Evolutionary conservation across 2,329 filamentous ascomycete genomes (phyloP).

Genomic region (Chaetothyriales sp.): DNA sequence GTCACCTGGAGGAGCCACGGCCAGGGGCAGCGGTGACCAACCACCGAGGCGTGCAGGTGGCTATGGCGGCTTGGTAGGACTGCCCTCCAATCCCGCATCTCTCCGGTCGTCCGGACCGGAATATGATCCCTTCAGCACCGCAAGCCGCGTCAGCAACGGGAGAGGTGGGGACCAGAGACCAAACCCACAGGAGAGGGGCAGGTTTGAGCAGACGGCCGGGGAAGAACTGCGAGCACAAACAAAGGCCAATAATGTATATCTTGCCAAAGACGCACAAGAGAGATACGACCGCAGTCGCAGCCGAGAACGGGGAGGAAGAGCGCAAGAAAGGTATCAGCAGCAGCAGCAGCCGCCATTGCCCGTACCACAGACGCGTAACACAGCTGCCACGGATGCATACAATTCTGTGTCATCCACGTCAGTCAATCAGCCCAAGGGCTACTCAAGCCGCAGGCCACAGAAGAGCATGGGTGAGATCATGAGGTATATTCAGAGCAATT

Average conservation of each 20-base stretch:
- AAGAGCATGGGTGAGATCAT: slow-evolving; percentile 17
- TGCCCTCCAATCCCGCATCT: background rate
- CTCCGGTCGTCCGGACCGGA: background rate
- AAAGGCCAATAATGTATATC: background rate
- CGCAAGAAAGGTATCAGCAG: background rate
- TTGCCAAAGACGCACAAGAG: slow-evolving; percentile 5
- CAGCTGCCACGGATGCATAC: background rate
- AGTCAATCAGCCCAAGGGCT: background rate
- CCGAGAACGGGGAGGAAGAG: slow-evolving; percentile 4
- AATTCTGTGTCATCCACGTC: background rate
- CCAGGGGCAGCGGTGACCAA: slow-evolving; percentile 4
- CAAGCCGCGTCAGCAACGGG: background rate
- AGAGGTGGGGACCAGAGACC: slow-evolving; percentile 8
- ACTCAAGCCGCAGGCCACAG: slow-evolving; percentile 10
- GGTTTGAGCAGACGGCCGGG: background rate
- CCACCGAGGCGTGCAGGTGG: slow-evolving; percentile 7
- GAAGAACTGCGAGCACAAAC: background rate
- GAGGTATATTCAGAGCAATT: slow-evolving; percentile 61
- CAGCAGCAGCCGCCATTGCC: background rate
- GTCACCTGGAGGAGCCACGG: background rate
- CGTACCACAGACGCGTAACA: background rate
- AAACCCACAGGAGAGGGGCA: slow-evolving; percentile 3
- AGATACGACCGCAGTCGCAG: slow-evolving; percentile 9
- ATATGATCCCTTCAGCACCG: background rate
- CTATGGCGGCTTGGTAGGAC: slow-evolving; percentile 12